These are phyloP conservation scores for Beta corolliflora DNA, from an alignment of 179 eudicot species.

Conservation along the genomic window DNA sequence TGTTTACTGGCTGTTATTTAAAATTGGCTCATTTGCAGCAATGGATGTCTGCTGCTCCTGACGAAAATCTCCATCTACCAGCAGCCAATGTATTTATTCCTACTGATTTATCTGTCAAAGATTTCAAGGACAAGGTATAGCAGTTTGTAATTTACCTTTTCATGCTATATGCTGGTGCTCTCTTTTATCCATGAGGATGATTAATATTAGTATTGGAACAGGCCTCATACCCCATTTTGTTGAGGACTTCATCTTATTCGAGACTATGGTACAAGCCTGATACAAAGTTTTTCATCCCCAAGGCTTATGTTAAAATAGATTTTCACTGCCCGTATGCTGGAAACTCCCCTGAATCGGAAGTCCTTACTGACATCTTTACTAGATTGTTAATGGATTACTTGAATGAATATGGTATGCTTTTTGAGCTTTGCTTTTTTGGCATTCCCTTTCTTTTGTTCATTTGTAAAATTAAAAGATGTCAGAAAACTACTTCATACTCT, in stretches of 20 bases:
- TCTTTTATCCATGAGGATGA: neutral
- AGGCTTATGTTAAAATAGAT: constrained; percentile 85
- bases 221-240: constrained; percentile 57
- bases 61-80: constrained; percentile 77
- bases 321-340: constrained; percentile 85
- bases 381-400: constrained; percentile 86
- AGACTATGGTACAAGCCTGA: constrained; percentile 98
- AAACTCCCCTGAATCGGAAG: constrained; percentile 80
- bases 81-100: constrained; percentile 81
- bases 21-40: constrained; percentile 44
- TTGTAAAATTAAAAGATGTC: neutral
- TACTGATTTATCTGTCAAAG: constrained; percentile 79
- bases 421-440: neutral
- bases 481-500: constrained; percentile 8
- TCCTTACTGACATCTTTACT: constrained; percentile 80
- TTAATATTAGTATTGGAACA: constrained; percentile 37
- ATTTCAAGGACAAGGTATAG: constrained; percentile 56
- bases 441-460: neutral
- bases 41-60: constrained; percentile 77
- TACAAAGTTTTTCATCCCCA: constrained; percentile 70
- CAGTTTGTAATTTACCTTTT: neutral
- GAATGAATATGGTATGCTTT: constrained; percentile 91
- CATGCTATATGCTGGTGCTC: neutral
- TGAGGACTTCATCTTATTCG: constrained; percentile 76
- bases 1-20: neutral